A percentile compares a stretch with the other conserved stretches of the same genome.
These are phyloP conservation scores for Rhodofomes roseus DNA, from an alignment of 1,284 basidiomycete genomes.

Conservation along the genomic window DNA sequence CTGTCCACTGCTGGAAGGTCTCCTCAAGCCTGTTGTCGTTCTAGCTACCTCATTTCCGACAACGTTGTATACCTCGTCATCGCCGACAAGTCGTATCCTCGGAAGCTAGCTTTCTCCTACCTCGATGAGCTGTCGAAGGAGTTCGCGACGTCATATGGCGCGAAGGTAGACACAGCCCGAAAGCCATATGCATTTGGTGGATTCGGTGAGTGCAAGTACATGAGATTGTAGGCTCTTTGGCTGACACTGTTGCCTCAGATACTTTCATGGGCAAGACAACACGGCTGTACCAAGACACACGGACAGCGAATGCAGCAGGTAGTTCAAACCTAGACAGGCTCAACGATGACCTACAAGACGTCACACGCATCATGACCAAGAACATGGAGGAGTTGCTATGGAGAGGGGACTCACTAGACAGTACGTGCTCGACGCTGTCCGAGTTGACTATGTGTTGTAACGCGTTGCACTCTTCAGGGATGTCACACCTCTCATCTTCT, in stretches of 20 bases:
- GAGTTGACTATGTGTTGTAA: not conserved
- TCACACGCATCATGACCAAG: constrained; percentile 99
- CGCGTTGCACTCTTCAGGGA: constrained; percentile 49
- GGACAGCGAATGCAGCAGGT: constrained; percentile 74
- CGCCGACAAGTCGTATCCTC: constrained; percentile 94
- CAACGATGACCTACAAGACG: constrained; percentile 96
- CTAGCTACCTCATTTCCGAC: constrained; percentile 90
- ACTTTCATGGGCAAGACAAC: constrained; percentile 99
- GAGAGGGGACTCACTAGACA: constrained; percentile 95
- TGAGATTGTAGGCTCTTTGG: too few species aligned
- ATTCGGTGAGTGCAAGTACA: constrained; percentile 61
- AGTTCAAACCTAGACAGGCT: constrained; percentile 77
- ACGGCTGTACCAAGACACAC: constrained; percentile 90
- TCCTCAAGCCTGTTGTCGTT: not conserved
- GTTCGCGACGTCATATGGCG: constrained; percentile 88
- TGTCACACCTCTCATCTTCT: constrained; percentile 98
- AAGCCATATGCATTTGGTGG: constrained; percentile 96
- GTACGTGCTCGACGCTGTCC: constrained; percentile 42
- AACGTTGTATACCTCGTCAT: constrained; percentile 96
- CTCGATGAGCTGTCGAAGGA: constrained; percentile 97
- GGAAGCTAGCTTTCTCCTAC: constrained; percentile 97
- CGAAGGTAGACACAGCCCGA: constrained; percentile 80
- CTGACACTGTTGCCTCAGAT: constrained; percentile 40
- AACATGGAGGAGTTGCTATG: constrained; percentile 99
- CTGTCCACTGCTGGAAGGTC: not conserved